A percentile compares a stretch with the other conserved stretches of the same genome.
These are phyloP conservation scores for Hyaloperonospora brassicae DNA, from an alignment of 352 stramenopile genomes.

Conservation along the genomic window DNA sequence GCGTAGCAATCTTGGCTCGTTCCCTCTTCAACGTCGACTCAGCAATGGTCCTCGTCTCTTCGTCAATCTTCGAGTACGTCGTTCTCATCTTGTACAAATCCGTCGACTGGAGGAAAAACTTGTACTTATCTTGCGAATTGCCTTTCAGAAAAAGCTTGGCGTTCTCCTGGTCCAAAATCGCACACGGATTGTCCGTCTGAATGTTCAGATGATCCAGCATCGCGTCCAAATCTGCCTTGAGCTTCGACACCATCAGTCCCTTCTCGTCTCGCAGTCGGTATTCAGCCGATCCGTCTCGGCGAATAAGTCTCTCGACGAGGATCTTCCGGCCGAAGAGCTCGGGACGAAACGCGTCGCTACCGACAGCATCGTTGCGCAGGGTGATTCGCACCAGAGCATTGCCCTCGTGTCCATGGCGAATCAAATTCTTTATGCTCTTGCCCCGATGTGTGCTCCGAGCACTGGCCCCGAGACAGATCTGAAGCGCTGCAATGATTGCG, in stretches of 20 bases:
- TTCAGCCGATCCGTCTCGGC: conserved; percentile 63
- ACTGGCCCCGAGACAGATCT: conserved; percentile 93
- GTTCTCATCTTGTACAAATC: conserved; percentile 89
- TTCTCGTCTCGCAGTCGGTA: conserved; percentile 63
- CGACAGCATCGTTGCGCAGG: conserved; percentile 83
- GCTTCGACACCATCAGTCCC: conserved; percentile 60
- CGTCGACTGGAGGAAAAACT: conserved; percentile 95
- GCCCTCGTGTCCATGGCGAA: conserved; percentile 86
- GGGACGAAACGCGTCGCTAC: conserved; percentile 85
- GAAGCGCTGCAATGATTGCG: conserved; percentile 94
- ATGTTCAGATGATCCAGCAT: conserved; percentile 93
- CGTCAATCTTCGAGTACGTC: conserved; percentile 79
- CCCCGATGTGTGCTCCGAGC: conserved; percentile 90
- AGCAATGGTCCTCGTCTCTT: conserved; percentile 48
- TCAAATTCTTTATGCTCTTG: conserved; percentile 93
- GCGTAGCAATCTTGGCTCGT: conserved; percentile 16
- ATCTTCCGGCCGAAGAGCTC: conserved; percentile 91
- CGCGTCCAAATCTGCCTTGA: conserved; percentile 88
- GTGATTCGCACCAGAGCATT: conserved; percentile 90
- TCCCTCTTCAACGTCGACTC: conserved; percentile 46
- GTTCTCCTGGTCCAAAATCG: conserved; percentile 96
- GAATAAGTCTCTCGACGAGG: conserved; percentile 89
- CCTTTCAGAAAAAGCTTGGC: conserved; percentile 96
- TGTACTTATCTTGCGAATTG: conserved; percentile 92
- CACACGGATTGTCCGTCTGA: conserved; percentile 95